Base-by-base conservation (phyloP, 768 basidiomycete species). In the Leccinum ochraceum region DNA sequence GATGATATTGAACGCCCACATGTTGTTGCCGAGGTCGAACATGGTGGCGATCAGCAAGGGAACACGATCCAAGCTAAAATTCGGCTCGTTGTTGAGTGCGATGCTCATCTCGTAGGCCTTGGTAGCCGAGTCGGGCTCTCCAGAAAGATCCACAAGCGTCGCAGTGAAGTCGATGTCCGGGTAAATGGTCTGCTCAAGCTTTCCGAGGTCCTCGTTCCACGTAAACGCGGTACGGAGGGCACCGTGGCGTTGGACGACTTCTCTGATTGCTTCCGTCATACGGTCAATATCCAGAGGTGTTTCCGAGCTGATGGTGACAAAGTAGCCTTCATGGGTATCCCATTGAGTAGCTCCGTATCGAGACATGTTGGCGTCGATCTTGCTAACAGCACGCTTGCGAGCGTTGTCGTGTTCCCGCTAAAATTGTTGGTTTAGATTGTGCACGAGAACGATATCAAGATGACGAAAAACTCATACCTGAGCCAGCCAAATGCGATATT, bases 291-390 rank as follows among this genome's bases (percentile, higher is more conserved):
- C 73, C 42, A 74, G 58, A 8, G 71, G 34, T 2, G 64, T 70
- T 50, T 74, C 70, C 17, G 70, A 57, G 24, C 49, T 26, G 42
- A 69, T 24, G 11, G 57, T 66, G 39, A 66, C 58, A 7, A 69
- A 63, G 58, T 63, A 66, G 34, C 71, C 68, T 52, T 73, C 71
- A 17, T 73, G 71, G 4, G 71, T 71, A 44, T 71, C 71, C 70
- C 72, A 73, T 13, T 73, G 71, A 24, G 71, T 74, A 22, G 72
- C 72, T n/a, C 72, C 70, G 20, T 70, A 70, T 44, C 72, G 72
- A 50, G 70, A 68, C 72, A 74, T 74, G 30, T 54, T 71, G 32
- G 67, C 59, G 16, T 72, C 69, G n/a, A 73, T 72, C 56, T 70
- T 69, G 53, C 62, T 71, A 17, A 67, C 65, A 11, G 65, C 49